Conservation (phyloP, 148 eudicot species). For the Vaccinium macrocarpon region DNA sequence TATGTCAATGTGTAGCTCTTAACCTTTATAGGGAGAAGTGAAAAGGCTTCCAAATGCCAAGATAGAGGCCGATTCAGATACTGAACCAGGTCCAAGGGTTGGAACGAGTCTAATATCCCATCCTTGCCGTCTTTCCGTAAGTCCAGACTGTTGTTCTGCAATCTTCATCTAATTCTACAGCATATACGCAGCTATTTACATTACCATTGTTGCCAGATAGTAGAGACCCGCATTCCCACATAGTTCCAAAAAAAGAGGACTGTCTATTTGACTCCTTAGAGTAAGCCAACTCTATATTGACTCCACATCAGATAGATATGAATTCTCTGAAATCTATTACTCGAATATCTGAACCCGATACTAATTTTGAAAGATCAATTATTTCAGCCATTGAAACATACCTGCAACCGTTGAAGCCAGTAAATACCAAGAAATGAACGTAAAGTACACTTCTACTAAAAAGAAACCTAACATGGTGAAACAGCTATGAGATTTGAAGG, state of each 20-base stretch:
- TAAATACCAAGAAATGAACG: neutral
- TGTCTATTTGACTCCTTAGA: constrained; percentile 28
- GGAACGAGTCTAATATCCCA: constrained; percentile 70
- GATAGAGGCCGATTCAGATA: constrained; percentile 50
- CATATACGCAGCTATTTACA: constrained; percentile 50
- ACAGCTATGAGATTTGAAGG: constrained; percentile 3
- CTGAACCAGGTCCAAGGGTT: constrained; percentile 78
- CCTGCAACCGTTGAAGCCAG: constrained; percentile 44
- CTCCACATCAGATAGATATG: constrained; percentile 65
- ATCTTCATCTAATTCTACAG: constrained; percentile 50
- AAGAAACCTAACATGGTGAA: neutral
- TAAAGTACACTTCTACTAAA: neutral
- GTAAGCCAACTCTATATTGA: constrained; percentile 48
- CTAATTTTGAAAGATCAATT: constrained; percentile 62
- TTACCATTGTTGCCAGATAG: constrained; percentile 59
- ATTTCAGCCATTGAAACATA: constrained; percentile 77
- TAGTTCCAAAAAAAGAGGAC: constrained; percentile 36
- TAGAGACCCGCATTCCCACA: constrained; percentile 63
- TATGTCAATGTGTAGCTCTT: constrained; percentile 72
- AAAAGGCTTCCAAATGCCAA: constrained; percentile 89
- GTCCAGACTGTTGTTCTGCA: constrained; percentile 90
- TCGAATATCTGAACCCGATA: constrained; percentile 39
- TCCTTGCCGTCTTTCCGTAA: constrained; percentile 53
- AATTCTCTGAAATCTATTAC: constrained; percentile 68
- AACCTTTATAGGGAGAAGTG: constrained; percentile 69